phyloP scores from a whole-genome alignment of 139 green algal species.

The Tetradesmus lagerheimii region DNA sequence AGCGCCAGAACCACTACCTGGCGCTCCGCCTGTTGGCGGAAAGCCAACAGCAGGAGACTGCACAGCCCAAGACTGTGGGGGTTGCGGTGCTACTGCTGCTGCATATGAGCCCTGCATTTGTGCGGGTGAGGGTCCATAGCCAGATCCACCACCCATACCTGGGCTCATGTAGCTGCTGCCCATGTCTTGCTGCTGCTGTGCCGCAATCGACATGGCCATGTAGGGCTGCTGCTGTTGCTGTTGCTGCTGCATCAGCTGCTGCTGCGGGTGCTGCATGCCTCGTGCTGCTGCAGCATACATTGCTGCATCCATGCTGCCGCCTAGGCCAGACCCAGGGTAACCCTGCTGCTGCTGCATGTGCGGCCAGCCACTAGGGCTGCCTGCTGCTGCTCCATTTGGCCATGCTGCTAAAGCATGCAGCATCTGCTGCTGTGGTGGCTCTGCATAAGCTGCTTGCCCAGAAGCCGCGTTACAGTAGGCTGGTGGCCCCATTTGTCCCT shows the following conservation, averaged over 20 bases:
- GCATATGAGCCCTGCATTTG: not conserved
- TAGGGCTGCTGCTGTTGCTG: conserved; percentile 7
- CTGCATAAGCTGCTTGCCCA: not conserved
- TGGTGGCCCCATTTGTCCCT: not conserved
- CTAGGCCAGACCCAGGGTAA: not conserved
- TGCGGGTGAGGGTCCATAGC: not conserved
- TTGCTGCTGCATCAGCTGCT: not conserved
- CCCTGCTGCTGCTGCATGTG: not conserved
- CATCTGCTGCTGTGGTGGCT: not conserved
- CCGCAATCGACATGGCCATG: not conserved
- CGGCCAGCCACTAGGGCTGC: not conserved
- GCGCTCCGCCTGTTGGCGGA: not conserved
- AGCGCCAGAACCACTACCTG: not conserved
- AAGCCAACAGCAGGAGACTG: not conserved
- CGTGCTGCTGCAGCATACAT: not conserved
- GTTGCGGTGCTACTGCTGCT: not conserved
- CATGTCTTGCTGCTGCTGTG: not conserved
- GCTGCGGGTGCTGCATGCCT: not conserved
- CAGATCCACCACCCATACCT: not conserved
- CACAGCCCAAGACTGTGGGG: not conserved
- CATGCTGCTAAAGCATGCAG: not conserved
- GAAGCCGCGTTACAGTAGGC: not conserved
- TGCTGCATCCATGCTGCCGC: conserved; percentile 16
- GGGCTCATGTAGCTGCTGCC: not conserved
- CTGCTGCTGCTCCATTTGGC: not conserved